These are phyloP conservation scores for Giardia muris DNA, from an alignment of 208 protist species.

Conservation along the genomic window DNA sequence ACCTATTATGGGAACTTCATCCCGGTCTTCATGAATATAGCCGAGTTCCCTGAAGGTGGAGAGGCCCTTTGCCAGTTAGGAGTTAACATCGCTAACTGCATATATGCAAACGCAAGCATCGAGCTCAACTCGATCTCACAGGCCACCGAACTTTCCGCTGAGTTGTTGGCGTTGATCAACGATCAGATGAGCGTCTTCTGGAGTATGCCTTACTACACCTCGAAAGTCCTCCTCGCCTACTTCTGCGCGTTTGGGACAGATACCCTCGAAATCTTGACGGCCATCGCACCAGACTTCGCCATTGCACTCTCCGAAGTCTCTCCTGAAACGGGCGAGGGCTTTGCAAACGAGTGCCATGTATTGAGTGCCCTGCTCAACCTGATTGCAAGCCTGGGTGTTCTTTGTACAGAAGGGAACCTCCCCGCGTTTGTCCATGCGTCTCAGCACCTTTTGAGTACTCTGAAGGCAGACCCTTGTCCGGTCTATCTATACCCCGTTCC, in stretches of 20 bases:
- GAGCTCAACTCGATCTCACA: background rate
- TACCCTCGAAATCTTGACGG: background rate
- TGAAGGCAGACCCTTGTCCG: background rate
- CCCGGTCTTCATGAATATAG: background rate
- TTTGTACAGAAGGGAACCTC: background rate
- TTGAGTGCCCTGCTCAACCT: background rate
- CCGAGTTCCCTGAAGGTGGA: background rate
- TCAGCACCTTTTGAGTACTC: background rate
- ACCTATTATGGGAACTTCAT: background rate
- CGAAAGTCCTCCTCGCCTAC: background rate
- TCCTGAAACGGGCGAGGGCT: background rate
- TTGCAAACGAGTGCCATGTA: constrained; percentile 6
- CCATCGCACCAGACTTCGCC: background rate
- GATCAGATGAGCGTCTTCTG: background rate
- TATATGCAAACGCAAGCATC: background rate
- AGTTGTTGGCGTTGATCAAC: background rate
- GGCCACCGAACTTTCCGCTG: background rate
- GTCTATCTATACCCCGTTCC: constrained; percentile 1
- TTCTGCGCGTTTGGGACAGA: background rate
- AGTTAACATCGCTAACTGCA: constrained; percentile 6
- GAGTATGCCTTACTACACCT: background rate
- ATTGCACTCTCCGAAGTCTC: background rate
- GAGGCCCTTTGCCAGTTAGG: background rate
- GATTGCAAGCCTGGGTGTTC: background rate
- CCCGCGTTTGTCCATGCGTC: background rate